These are phyloP conservation scores for Saccharata proteae DNA, from an alignment of 2,329 filamentous ascomycete genomes.

Conservation along the genomic window DNA sequence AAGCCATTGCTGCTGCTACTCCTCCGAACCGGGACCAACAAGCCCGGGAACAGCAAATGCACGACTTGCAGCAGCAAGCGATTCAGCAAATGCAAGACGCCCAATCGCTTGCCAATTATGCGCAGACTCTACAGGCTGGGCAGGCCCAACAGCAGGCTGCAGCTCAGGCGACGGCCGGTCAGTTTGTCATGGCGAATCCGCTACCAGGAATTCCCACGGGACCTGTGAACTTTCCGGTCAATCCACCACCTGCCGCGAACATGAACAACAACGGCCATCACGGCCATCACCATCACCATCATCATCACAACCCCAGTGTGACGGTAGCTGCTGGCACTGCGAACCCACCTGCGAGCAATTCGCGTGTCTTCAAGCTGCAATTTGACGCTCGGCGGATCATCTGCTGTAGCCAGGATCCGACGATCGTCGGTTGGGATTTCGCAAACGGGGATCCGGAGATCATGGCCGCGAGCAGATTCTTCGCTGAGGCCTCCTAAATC, in stretches of 20 bases:
- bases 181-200: too few species aligned
- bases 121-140: neutral
- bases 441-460: conserved; percentile 74
- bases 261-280: conserved; percentile 14
- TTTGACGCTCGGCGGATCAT: conserved; percentile 90
- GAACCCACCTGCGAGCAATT: conserved; percentile 23
- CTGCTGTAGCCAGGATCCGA: conserved; percentile 81
- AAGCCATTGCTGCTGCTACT: conserved; percentile 6
- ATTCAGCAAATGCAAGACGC: conserved; percentile 12
- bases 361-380: conserved; percentile 87
- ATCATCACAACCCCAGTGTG: conserved; percentile 15
- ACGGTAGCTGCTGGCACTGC: conserved; percentile 10
- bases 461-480: conserved; percentile 66
- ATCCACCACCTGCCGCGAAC: too few species aligned
- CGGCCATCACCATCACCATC: conserved; percentile 15
- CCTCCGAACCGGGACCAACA: conserved; percentile 14
- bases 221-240: too few species aligned
- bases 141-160: conserved; percentile 6
- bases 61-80: conserved; percentile 13
- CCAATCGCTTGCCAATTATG: neutral
- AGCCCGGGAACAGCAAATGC: conserved; percentile 12
- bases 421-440: conserved; percentile 97
- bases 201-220: too few species aligned
- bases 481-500: conserved; percentile 36
- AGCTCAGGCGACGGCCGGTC: too few species aligned